phyloP scores from a whole-genome alignment of 495 filamentous ascomycete genomes.

The Rusavskia elegans region DNA sequence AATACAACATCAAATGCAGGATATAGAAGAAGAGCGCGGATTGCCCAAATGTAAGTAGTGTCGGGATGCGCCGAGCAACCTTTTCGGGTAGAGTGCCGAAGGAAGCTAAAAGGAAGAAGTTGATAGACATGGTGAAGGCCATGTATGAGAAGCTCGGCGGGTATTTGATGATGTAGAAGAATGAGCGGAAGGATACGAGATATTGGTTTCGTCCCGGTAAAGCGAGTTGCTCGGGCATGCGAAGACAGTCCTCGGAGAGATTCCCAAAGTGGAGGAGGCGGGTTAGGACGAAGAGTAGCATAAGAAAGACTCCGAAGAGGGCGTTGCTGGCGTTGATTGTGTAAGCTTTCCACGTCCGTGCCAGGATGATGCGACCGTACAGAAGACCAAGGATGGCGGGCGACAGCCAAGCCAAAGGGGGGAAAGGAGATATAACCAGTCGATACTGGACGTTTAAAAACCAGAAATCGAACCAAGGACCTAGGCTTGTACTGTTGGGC shows the following conservation, averaged over 20 bases:
- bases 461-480: slow-evolving; percentile 12
- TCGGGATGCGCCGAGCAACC: slow-evolving; percentile 6
- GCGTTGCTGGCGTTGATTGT: slow-evolving; percentile 12
- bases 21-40: slow-evolving; percentile 23
- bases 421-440: slow-evolving; percentile 15
- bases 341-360: slow-evolving; percentile 10
- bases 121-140: slow-evolving; percentile 17
- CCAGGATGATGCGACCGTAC: slow-evolving; percentile 19
- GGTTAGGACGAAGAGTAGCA: not conserved
- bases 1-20: not conserved
- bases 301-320: slow-evolving; percentile 6
- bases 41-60: slow-evolving; percentile 18
- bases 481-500: not conserved
- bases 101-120: slow-evolving; percentile 16
- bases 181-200: slow-evolving; percentile 14
- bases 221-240: slow-evolving; percentile 15
- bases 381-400: slow-evolving; percentile 21
- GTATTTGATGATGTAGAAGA: slow-evolving; percentile 23
- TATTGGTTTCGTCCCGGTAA: slow-evolving; percentile 14
- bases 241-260: slow-evolving; percentile 19
- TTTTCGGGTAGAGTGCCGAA: slow-evolving; percentile 12
- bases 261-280: slow-evolving; percentile 18
- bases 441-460: slow-evolving; percentile 8
- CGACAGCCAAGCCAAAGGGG: slow-evolving; percentile 20
- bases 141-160: slow-evolving; percentile 21